Base-by-base conservation (phyloP, 345 rosid genomes). In the Conringia planisiliqua region DNA sequence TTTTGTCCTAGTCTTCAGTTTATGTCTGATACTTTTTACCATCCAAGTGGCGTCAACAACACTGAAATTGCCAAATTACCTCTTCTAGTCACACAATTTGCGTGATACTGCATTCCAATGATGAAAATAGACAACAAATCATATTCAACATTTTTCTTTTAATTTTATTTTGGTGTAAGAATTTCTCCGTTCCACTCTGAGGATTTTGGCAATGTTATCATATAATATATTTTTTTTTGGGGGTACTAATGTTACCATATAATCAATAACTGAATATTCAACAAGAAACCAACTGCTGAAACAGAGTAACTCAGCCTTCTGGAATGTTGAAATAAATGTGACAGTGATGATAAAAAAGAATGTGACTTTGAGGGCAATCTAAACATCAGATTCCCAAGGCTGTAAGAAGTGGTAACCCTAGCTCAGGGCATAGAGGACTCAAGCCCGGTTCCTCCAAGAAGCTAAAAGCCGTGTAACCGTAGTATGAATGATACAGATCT, bases 401-500 rank as follows among this genome's bases (percentile, higher is more conserved):
- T 73, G 86, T 86, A 63, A 79, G 76, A 54, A 79, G 76, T 10
- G 87, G 74, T 46, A 92, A 58, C 63, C 99, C 97, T 26, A 95
- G 88, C 77, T 90, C 90, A 27, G 85, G 85, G 26, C 80, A 84
- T 26, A 87, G 85, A 26, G 90, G 81, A 40, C 82, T 87, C 36
- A 87, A 65, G 32, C 85, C 86, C 8, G 88, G 86, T 74, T 89
- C 97, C 73, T 89, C 96, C 88, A 90, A 76, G 39, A 92, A 88
- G 79, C 97, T 89, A 78, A 90, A 89, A 39, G 97, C 99, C 9
- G 91, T 82, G 70, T 58, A 85, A 60, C 97, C 97, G 29, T 87
- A 92, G 83, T 81, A 92, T 40, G 96, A 85, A 80, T 92, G 97
- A 71, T 90, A 95, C 30, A 95, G 82, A 79, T 90, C 97, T 0